Base-by-base conservation (phyloP, 176 grass and related monocot genomes). In the Phoenix roebelenii region DNA sequence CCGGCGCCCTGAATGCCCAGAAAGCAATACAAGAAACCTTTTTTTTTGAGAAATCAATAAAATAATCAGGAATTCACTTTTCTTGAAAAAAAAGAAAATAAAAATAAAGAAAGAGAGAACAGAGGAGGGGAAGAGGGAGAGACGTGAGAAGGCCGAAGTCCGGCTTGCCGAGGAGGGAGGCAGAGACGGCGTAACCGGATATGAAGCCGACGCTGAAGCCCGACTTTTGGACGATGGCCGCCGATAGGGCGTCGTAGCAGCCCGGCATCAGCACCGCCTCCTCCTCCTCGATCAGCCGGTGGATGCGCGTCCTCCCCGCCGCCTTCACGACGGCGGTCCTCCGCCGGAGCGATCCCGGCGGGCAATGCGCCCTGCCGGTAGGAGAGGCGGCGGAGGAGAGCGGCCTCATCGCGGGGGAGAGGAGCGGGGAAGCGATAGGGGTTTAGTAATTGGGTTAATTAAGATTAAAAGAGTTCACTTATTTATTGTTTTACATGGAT, bases 141-240 rank as follows among this genome's bases (percentile, higher is more conserved):
- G 59, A 80, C 77, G 65, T 75, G 58, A 81, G 78, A 55, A 81
- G 78, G 64, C 78, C 78, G 65, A 81, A 67, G 59, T 81, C 78
- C 2, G 71, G 78, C 24, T 69, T 81, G 71, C 71, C 78, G 50
- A 75, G 78, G 4, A 74, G 71, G 15, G 71, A 58, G 55, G 65
- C 71, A 1, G 78, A 72, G 30, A 76, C 60, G 4, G 72, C 79
- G 54, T 76, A 82, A 25, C 79, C 72, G 57, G 79, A 76, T 66
- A 82, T 60, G 61, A 82, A 82, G 1, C 72, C 79, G 10, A 26
- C 67, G 4, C 55, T 50, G 63, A 76, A 76, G n/a, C 79, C 79
- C 18, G 29, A 62, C 49, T 65, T 76, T 52, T 82, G 60, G 2
- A 82, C 60, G 59, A 82, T 76, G n/a, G 72, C 60, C 30, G 72